Evolutionary conservation across 306 rosid species (phyloP).

Genomic region (Hippophae gyantsensis): DNA sequence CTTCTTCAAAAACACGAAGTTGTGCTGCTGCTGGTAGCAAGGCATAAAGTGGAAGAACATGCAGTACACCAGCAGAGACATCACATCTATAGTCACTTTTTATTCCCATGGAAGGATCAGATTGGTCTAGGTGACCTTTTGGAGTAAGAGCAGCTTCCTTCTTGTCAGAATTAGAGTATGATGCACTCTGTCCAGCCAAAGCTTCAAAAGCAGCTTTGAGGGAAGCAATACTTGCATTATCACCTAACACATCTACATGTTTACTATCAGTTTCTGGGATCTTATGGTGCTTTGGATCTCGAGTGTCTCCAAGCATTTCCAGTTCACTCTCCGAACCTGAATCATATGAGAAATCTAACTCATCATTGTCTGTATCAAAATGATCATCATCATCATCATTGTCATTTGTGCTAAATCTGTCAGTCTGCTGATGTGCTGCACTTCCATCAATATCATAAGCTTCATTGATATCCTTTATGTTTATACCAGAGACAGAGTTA

Average conservation of each 20-base stretch:
- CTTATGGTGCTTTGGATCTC: conserved; percentile 13
- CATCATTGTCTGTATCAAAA: conserved; percentile 24
- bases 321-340: conserved; percentile 69
- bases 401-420: conserved; percentile 52
- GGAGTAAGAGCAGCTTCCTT: conserved; percentile 17
- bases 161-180: conserved; percentile 22
- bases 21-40: conserved; percentile 83
- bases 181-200: conserved; percentile 36
- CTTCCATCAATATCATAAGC: conserved; percentile 55
- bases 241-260: conserved; percentile 34
- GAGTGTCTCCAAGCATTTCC: conserved; percentile 37
- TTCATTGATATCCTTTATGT: conserved; percentile 60
- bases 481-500: conserved; percentile 32
- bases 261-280: conserved; percentile 30
- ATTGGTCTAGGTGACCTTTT: conserved; percentile 31
- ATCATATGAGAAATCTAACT: conserved; percentile 43
- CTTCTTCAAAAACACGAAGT: conserved; percentile 64
- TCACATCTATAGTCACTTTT: conserved; percentile 17
- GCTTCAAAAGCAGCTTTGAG: conserved; percentile 73
- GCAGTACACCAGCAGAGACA: conserved; percentile 37
- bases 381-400: conserved; percentile 55
- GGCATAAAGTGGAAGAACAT: conserved; percentile 85
- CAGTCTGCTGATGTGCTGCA: conserved; percentile 37
- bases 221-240: conserved; percentile 42
- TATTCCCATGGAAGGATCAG: conserved; percentile 23